Evolutionary conservation across 2,329 filamentous ascomycete species (phyloP), one percentile per base, ranked within the genome.

Genomic region (Colletotrichum sojae): DNA sequence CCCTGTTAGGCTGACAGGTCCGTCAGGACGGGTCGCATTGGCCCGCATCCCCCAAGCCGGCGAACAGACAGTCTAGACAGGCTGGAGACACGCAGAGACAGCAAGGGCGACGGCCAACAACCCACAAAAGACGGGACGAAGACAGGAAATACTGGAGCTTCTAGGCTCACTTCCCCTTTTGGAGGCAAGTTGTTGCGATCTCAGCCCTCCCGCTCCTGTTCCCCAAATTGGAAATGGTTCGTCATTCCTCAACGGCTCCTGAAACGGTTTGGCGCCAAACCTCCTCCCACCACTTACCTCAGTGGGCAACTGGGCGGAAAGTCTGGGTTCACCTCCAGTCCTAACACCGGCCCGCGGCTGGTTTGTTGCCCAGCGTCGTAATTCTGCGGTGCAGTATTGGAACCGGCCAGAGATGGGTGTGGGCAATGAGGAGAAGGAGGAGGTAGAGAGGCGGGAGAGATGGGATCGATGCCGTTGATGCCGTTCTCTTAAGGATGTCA

Each of bases 231-330:
- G 67, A 40, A 67, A 65, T 69, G 45, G 22, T 46, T 55, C 55
- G 43, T 25, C 15, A 22, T 60, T 61, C 45, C 62, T 43, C 62
- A 55, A 67, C 67, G 43, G 62, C 55, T 46, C 45, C 62, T 65
- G 67, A 69, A 69, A 69, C 55, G 55, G 46, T 43, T 39, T 57
- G 36, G 25, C 18, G 39, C 53, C 18, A 18, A 55, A 48, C 36
- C n/a, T 51, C 54, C 51, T 60, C 25, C 43, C 46, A 27, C 43
- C 25, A 61, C 62, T 39, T 48, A n/a, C 62, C 62, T 18, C 2
- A 52, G 36, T 20, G 36, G 63, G 67, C 31, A 69, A 61, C 43
- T 67, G 22, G 51, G n/a, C 45, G 43, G n/a, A 57, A 49, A 46
- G 43, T 61, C 22, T 18, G 13, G 25, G 54, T 22, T 54, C 43